Conservation (phyloP, 768 basidiomycete species). For the Astraeus odoratus region DNA sequence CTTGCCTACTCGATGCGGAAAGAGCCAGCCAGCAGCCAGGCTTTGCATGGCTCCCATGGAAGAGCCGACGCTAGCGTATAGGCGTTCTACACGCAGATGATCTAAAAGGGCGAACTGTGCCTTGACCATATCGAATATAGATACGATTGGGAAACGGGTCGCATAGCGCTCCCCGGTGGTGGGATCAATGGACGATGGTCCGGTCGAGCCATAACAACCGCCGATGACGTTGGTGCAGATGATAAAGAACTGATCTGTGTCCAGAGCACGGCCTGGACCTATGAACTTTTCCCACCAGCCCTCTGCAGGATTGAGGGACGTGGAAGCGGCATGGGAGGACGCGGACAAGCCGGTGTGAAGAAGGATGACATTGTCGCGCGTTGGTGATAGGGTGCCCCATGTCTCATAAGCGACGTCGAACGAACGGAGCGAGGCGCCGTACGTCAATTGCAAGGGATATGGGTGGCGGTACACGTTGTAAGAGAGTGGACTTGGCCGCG, state of each 20-base stretch:
- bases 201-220: constrained; percentile 96
- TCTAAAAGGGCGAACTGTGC: constrained; percentile 88
- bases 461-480: constrained; percentile 66
- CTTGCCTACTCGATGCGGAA: constrained; percentile 82
- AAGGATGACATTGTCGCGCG: constrained; percentile 82
- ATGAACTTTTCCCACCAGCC: constrained; percentile 99
- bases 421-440: constrained; percentile 51
- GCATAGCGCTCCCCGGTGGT: constrained; percentile 68
- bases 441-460: constrained; percentile 58
- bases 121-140: constrained; percentile 95
- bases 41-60: constrained; percentile 99
- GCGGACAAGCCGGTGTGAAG: constrained; percentile 95
- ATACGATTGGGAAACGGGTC: constrained; percentile 85
- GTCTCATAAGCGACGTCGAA: constrained; percentile 96
- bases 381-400: constrained; percentile 83
- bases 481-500: constrained; percentile 65
- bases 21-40: constrained; percentile 89
- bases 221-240: constrained; percentile 96
- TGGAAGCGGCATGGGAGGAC: constrained; percentile 90
- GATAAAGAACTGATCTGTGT: constrained; percentile 88
- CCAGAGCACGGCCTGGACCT: constrained; percentile 88
- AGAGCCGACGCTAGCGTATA: constrained; percentile 91
- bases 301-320: constrained; percentile 62
- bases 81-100: constrained; percentile 69
- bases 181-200: constrained; percentile 80